A percentile compares a stretch with the other conserved stretches of the same genome.
phyloP scores from a whole-genome alignment of 352 stramenopile species.

The Aphanomyces invadans region DNA sequence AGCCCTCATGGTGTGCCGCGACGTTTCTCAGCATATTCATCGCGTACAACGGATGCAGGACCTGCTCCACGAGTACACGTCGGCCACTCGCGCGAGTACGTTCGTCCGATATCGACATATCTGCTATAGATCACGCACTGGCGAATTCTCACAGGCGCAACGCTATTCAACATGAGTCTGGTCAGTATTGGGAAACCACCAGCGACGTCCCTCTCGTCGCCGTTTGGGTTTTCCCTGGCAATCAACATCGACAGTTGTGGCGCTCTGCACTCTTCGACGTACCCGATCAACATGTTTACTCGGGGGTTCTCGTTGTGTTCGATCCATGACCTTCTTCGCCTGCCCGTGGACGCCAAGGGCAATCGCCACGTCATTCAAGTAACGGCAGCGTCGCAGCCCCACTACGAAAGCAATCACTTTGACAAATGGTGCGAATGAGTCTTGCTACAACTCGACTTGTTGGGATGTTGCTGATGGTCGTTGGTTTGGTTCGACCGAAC shows the following conservation, averaged over 20 bases:
- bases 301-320: not conserved
- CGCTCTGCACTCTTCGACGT: conserved; percentile 3
- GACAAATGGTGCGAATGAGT: conserved; percentile 16
- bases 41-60: conserved; percentile 9
- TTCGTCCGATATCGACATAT: too few relatives aligned
- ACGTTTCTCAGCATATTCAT: conserved; percentile 30
- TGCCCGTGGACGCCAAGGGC: conserved; percentile 9
- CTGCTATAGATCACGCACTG: too few relatives aligned
- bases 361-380: conserved; percentile 25
- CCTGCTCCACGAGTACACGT: conserved; percentile 2
- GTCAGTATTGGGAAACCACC: not conserved
- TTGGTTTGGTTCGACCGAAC: not conserved
- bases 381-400: not conserved
- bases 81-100: not conserved
- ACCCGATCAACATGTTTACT: conserved; percentile 24
- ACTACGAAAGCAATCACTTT: conserved; percentile 16
- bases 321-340: conserved; percentile 7
- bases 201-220: not conserved
- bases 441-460: too few relatives aligned
- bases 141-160: not conserved
- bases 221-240: conserved; percentile 8
- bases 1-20: conserved; percentile 57
- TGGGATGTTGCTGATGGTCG: too few relatives aligned
- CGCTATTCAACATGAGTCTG: conserved; percentile 13
- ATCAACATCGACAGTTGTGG: conserved; percentile 16